These are phyloP conservation scores for Physocladia obscura DNA, from an alignment of 192 early-diverging fungal genomes.

Conservation along the genomic window DNA sequence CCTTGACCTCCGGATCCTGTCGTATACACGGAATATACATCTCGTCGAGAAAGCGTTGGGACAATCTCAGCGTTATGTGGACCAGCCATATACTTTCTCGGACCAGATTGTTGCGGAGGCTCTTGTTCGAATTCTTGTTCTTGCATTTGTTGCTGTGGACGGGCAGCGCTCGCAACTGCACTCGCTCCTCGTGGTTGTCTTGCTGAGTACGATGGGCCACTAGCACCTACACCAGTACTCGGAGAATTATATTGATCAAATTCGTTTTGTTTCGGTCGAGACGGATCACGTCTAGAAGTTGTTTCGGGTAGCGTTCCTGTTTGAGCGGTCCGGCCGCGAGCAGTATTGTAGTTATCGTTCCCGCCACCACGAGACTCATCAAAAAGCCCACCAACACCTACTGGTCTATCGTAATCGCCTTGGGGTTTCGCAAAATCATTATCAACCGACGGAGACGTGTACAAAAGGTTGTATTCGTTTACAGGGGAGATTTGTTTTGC, in stretches of 20 bases:
- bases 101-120: background rate
- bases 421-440: background rate
- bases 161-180: background rate
- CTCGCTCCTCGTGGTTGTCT: background rate
- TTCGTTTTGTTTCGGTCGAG: no score
- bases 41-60: background rate
- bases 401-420: background rate
- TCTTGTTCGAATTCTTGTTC: background rate
- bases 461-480: background rate
- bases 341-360: no score
- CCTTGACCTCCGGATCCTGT: background rate
- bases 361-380: background rate
- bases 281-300: no score
- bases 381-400: background rate
- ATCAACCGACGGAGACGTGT: background rate
- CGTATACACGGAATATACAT: constrained; percentile 12
- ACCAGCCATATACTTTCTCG: constrained; percentile 8
- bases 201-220: background rate
- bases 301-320: no score
- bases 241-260: no score
- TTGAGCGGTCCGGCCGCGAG: no score
- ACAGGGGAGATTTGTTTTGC: background rate
- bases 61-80: constrained; percentile 8
- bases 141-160: background rate
- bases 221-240: no score